Evolutionary conservation across 2,329 filamentous ascomycete genomes (phyloP), one percentile per base, ranked within the genome.

Genomic region (Diaporthe longicolla): DNA sequence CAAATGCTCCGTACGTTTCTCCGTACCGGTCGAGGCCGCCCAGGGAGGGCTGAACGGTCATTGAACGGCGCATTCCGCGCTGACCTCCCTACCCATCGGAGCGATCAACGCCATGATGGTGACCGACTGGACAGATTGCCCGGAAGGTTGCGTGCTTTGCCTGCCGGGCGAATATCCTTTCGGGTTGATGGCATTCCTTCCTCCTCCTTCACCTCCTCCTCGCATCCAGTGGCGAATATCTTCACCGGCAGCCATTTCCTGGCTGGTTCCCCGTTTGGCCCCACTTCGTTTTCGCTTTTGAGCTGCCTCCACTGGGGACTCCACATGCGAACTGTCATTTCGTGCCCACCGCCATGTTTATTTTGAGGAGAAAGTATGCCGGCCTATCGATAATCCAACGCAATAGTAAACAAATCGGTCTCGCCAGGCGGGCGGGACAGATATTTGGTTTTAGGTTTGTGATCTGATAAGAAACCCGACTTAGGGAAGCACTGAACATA

Each of bases 91-190:
- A 24, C 29, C 35, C 43, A 35, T 29, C 24, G 9, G 19, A 24
- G 43, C 24, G 24, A 32, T 9, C 26, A 48, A 35, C 19, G 3
- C 59, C 11, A 26, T 29, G 26, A 37, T 26, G 11, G 5, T 13
- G 24, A 32, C 59, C 59, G 26, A 63, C 40, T n/a, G 26, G 48
- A 54, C 63, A 48, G 32, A 24, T 21, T 52, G 32, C n/a, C 29
- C 26, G 48, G 29, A n/a, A 52, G 13, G 29, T 52, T 37, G 45
- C n/a, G 43, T 65, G 59, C 24, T 32, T 11, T 65, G 63, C 63
- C 63, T 68, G 63, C 63, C 63, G 63, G 63, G 10, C n/a, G n/a
- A 54, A 54, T 37, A 68, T 68, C 63, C 63, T 68, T 40, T 54
- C 32, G 32, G 48, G n/a, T 40, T 40, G 15, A 54, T 54, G 29